Percentiles rank a stretch among this genome's conserved stretches.
Evolutionary conservation across 2,329 filamentous ascomycete genomes (phyloP).

Genomic region (Xylaria digitata): DNA sequence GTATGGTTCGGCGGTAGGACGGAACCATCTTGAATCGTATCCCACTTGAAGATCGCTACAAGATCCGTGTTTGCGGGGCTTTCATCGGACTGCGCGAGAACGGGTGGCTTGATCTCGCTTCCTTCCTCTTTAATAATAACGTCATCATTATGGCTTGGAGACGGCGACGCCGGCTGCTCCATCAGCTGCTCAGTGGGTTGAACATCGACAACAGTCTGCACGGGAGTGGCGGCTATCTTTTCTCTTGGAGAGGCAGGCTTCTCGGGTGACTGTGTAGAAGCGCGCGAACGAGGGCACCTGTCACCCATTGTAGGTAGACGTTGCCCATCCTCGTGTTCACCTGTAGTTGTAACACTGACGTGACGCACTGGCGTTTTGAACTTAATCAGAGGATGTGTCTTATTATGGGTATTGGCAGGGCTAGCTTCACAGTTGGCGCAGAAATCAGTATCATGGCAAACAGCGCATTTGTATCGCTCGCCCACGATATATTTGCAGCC

Average conservation of each 20-base stretch:
- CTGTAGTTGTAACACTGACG: slow-evolving; percentile 86
- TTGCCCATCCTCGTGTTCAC: slow-evolving; percentile 77
- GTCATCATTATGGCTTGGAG: not conserved
- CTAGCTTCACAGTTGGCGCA: slow-evolving; percentile 93
- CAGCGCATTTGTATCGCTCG: slow-evolving; percentile 94
- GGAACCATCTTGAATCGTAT: slow-evolving; percentile 83
- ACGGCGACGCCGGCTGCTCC: slow-evolving; percentile 46
- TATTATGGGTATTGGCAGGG: slow-evolving; percentile 87
- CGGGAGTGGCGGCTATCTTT: slow-evolving; percentile 58
- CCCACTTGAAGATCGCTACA: slow-evolving; percentile 75
- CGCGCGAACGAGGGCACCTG: slow-evolving; percentile 52
- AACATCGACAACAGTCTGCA: slow-evolving; percentile 79
- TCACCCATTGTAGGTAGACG: slow-evolving; percentile 80
- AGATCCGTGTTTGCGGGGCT: slow-evolving; percentile 49
- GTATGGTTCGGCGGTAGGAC: slow-evolving; percentile 74
- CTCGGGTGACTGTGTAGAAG: slow-evolving; percentile 55
- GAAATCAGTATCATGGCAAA: slow-evolving; percentile 95
- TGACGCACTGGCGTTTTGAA: slow-evolving; percentile 93
- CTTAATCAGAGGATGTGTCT: slow-evolving; percentile 96
- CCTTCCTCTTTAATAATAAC: slow-evolving; percentile 49
- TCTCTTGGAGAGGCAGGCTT: slow-evolving; percentile 65
- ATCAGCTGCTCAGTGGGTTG: slow-evolving; percentile 67
- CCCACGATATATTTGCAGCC: slow-evolving; percentile 81
- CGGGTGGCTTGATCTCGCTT: slow-evolving; percentile 39
- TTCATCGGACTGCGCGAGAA: slow-evolving; percentile 28